phyloP scores from a whole-genome alignment of 2,329 filamentous ascomycete species.

The Ascochyta lentis region DNA sequence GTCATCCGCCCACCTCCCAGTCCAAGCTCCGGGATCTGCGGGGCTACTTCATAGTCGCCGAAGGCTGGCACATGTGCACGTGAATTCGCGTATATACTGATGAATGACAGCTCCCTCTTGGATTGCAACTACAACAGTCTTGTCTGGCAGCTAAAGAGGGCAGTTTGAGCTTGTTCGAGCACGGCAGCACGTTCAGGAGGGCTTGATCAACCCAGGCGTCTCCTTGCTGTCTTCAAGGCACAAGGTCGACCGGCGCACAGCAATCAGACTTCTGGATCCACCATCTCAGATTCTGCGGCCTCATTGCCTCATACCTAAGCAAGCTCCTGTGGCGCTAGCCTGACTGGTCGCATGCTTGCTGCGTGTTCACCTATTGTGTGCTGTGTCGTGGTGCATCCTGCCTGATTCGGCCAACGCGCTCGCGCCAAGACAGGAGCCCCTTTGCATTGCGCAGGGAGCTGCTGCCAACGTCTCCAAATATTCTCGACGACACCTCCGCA shows the following conservation, averaged over 20 bases:
- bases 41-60: slow-evolving; percentile 1
- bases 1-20: slow-evolving; percentile 19
- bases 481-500: slow-evolving; percentile 44
- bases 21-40: slow-evolving; percentile 16
- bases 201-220: too few species aligned
- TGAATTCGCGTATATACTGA: slow-evolving; percentile 1
- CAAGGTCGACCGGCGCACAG: background rate
- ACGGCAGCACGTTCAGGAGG: too few species aligned
- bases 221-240: background rate
- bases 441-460: slow-evolving; percentile 47
- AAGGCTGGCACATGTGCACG: background rate
- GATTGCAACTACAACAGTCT: too few species aligned
- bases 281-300: background rate
- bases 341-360: background rate
- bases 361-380: background rate
- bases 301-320: background rate
- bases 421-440: slow-evolving; percentile 46
- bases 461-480: slow-evolving; percentile 51
- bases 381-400: slow-evolving; percentile 16
- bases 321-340: background rate
- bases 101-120: too few species aligned
- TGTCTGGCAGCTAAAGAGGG: too few species aligned
- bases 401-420: slow-evolving; percentile 28
- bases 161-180: too few species aligned
- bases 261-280: background rate